Base-by-base conservation (phyloP, 805 yeast genomes). In the Cyberlindnera subsufficiens region DNA sequence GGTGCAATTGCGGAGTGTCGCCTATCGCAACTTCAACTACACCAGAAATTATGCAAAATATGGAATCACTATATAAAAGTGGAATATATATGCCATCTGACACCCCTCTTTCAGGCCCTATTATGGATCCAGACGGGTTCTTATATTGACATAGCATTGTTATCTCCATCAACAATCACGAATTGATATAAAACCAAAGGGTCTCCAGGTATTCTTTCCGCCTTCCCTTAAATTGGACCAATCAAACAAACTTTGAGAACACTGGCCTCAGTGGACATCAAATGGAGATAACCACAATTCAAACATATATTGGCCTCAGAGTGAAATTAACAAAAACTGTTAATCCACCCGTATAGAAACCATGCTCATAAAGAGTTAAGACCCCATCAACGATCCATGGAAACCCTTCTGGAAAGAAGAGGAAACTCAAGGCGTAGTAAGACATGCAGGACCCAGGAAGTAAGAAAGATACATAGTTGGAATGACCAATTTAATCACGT, bases 101-200 rank as follows among this genome's bases (percentile, higher is more conserved):
- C 61, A 56, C 61, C 59, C 59, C 50, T 54, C 56, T 51, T 51
- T 56, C 61, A 55, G 27, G 27, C 40, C 48, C 40, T 14, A 47
- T 52, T 15, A 31, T 25, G 27, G 55, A 51, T 55, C 59, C 59
- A 55, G 56, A 52, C 58, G 58, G 48, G 52, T 49, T 49, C 51
- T 47, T 47, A 47, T 42, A 44, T 48, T 38, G 41, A 47, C 39
- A 43, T 35, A 35, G 37, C 30, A 25, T 47, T 42, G 40, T 27
- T 47, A 49, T 47, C 40, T 47, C 51, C 51, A 47, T 47, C 51
- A 47, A 42, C 40, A 35, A 47, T 47, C 51, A 47, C 51, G 51
- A 47, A 47, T 42, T 44, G 49, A 47, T 32, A 44, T 44, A 47
- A 47, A 47, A 44, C 46, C 25, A 34, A 19, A 32, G 35, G 35